phyloP scores from a whole-genome alignment of 345 rosid species.

The Eucalyptus lansdowneana region DNA sequence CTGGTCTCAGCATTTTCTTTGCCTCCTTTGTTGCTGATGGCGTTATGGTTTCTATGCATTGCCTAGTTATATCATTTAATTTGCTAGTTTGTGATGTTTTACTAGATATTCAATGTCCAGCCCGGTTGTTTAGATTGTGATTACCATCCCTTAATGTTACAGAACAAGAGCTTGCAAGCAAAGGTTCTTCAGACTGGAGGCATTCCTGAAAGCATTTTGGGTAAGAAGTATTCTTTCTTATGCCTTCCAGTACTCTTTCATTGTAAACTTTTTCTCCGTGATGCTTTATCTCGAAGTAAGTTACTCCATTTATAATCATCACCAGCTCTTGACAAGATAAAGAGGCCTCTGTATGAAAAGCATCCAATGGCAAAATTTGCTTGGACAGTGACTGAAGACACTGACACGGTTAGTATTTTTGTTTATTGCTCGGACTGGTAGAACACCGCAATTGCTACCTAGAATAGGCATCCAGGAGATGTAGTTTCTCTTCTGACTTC shows the following conservation, averaged over 20 bases:
- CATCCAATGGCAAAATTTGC: constrained; percentile 93
- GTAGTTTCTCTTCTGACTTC: neutral
- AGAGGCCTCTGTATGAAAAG: constrained; percentile 84
- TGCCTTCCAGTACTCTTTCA: neutral
- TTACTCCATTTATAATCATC: neutral
- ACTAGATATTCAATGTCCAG: neutral
- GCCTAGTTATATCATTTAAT: neutral
- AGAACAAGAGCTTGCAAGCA: constrained; percentile 55
- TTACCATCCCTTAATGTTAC: neutral
- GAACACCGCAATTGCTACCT: neutral
- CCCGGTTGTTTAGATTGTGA: neutral
- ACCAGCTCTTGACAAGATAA: constrained; percentile 80
- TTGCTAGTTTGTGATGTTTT: neutral
- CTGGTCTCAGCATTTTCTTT: neutral
- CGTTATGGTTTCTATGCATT: neutral
- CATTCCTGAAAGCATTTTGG: constrained; percentile 49
- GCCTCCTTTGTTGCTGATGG: neutral
- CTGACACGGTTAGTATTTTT: constrained; percentile 56
- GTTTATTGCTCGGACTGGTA: neutral
- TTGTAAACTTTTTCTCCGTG: neutral
- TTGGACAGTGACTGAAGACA: constrained; percentile 80
- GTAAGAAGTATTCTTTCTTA: constrained; percentile 20
- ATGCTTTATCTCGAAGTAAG: neutral
- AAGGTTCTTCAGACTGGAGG: constrained; percentile 61
- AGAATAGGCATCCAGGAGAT: neutral